Percentiles rank a stretch among this genome's conserved stretches.
Conservation (phyloP, 352 stramenopile genomes). For the Plasmopara viticola region DNA sequence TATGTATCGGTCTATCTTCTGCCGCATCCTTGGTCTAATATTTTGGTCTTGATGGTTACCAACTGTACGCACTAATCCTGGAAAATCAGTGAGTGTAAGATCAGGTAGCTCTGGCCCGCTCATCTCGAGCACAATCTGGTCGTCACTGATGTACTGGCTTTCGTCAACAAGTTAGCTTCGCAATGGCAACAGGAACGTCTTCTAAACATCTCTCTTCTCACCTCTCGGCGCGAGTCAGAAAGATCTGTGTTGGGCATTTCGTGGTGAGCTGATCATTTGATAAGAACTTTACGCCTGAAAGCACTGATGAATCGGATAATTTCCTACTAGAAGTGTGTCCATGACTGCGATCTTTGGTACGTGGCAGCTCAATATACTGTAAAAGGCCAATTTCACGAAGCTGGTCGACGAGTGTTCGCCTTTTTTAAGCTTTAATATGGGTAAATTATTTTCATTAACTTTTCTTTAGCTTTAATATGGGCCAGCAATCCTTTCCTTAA, state of each 20-base stretch:
- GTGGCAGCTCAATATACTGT: conserved; percentile 75
- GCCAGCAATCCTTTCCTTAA: conserved; percentile 4
- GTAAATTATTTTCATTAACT: too few species aligned
- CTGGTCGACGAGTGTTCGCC: conserved; percentile 43
- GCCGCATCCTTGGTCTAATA: conserved; percentile 63
- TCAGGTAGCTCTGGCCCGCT: conserved; percentile 51
- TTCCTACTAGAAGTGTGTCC: conserved; percentile 88
- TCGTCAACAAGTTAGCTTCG: conserved; percentile 55
- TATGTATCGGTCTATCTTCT: conserved; percentile 70
- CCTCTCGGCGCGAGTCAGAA: conserved; percentile 37
- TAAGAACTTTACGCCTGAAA: conserved; percentile 77
- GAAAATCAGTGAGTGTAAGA: conserved; percentile 78
- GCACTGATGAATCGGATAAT: conserved; percentile 75
- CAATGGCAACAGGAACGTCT: conserved; percentile 20
- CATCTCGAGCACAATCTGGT: conserved; percentile 75
- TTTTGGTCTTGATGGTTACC: conserved; percentile 48
- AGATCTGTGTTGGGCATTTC: conserved; percentile 59
- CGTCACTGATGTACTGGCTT: conserved; percentile 63
- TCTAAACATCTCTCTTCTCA: conserved; percentile 16
- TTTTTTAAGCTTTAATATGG: too few species aligned
- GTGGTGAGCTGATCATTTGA: conserved; percentile 73
- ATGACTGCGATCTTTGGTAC: conserved; percentile 82
- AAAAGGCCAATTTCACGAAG: conserved; percentile 47
- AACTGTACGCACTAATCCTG: conserved; percentile 59
- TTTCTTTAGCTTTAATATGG: conserved; percentile 6